Conservation (phyloP, 192 early-diverging fungal species). For the Piromyces sp. region DNA sequence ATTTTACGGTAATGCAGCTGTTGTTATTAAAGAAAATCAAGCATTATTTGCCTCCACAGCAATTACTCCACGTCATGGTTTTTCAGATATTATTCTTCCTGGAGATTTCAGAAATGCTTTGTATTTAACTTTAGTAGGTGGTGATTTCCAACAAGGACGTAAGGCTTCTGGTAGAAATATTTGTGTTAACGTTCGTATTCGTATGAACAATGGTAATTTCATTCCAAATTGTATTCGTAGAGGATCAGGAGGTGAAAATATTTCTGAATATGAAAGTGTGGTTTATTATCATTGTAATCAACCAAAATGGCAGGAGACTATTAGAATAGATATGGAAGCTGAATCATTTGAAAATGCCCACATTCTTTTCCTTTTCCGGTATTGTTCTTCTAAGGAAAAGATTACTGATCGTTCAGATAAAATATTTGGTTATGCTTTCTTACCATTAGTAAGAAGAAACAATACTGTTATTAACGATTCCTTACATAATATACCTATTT, state of each 20-base stretch:
- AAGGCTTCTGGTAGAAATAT: conserved; percentile 26
- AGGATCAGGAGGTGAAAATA: conserved; percentile 14
- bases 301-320: conserved; percentile 44
- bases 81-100: conserved; percentile 37
- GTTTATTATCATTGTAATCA: conserved; percentile 38
- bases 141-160: conserved; percentile 30
- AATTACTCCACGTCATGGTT: conserved; percentile 32
- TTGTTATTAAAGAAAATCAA: conserved; percentile 18
- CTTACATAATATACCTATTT: conserved; percentile 31
- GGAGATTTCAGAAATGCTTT: conserved; percentile 34
- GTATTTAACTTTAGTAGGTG: conserved; percentile 34
- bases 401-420: conserved; percentile 10
- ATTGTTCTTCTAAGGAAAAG: conserved; percentile 10
- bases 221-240: conserved; percentile 30
- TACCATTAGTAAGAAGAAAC: conserved; percentile 28
- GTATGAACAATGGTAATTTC: conserved; percentile 28
- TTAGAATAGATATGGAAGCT: conserved; percentile 38
- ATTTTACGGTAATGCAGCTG: conserved; percentile 17
- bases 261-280: conserved; percentile 28
- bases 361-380: conserved; percentile 36
- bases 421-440: conserved; percentile 39
- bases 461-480: conserved; percentile 39
- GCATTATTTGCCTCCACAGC: conserved; percentile 18
- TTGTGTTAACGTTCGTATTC: conserved; percentile 36
- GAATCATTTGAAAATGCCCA: conserved; percentile 35